These are phyloP conservation scores for Zasmidium cellare DNA, from an alignment of 2,329 filamentous ascomycete genomes.

Conservation along the genomic window DNA sequence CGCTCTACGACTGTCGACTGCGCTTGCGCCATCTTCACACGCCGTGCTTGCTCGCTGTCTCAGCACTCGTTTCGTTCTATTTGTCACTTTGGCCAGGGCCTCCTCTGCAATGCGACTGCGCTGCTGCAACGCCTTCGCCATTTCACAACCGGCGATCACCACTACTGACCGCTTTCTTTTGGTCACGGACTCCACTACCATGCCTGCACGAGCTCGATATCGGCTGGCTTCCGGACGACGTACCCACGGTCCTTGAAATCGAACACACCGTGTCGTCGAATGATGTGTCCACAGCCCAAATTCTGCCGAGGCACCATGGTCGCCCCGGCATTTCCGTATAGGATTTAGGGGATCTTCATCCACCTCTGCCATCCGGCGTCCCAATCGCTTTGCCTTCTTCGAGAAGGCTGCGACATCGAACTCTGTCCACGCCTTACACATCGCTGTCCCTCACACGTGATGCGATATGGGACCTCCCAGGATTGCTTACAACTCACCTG, in stretches of 20 bases:
- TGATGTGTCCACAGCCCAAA: neutral
- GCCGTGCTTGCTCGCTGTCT: constrained; percentile 3
- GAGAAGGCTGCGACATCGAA: constrained; percentile 5
- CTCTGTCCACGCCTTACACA: neutral
- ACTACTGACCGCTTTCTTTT: constrained; percentile 7
- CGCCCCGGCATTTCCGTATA: neutral
- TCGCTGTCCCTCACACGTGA: constrained; percentile 1
- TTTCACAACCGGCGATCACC: neutral
- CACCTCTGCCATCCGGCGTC: neutral
- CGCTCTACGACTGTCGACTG: neutral
- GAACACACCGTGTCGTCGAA: neutral
- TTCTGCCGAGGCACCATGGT: neutral
- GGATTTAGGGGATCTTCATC: neutral
- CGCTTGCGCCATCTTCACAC: neutral
- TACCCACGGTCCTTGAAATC: neutral
- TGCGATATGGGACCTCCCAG: neutral
- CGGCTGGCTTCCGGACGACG: neutral
- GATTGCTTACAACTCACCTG: neutral
- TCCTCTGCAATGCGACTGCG: neutral
- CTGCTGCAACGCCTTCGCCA: neutral
- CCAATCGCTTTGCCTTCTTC: neutral
- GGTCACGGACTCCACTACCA: neutral
- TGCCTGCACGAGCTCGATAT: constrained; percentile 2
- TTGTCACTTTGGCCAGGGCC: constrained; percentile 11
- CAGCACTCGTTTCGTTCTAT: constrained; percentile 7